phyloP scores from a whole-genome alignment of 441 rosid genomes.

The Erysimum pusillum region DNA sequence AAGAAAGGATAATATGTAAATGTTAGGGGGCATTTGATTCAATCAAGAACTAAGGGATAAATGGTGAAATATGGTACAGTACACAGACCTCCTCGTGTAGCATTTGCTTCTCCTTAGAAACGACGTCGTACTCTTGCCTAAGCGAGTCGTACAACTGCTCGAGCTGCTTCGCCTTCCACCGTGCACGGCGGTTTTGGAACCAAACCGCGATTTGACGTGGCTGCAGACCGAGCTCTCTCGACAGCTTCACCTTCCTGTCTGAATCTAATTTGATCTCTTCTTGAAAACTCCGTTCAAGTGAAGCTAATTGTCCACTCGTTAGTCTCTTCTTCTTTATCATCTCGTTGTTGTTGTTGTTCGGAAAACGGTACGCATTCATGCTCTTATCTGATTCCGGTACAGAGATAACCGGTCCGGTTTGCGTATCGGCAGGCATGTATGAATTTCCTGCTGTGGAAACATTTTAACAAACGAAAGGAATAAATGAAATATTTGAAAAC shows the following conservation, averaged over 20 bases:
- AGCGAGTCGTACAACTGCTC: constrained; percentile 82
- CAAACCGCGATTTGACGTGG: constrained; percentile 96
- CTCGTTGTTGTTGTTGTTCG: constrained; percentile 47
- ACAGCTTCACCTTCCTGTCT: constrained; percentile 83
- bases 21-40: not conserved
- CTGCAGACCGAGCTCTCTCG: constrained; percentile 86
- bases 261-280: constrained; percentile 94
- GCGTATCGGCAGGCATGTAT: constrained; percentile 25
- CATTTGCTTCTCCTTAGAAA: constrained; percentile 77
- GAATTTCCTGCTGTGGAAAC: constrained; percentile 23
- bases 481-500: not conserved
- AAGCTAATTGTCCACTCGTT: constrained; percentile 77
- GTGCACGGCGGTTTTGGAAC: constrained; percentile 95
- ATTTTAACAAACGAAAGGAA: not conserved
- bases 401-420: constrained; percentile 42
- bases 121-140: constrained; percentile 69
- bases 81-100: constrained; percentile 92
- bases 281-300: constrained; percentile 83
- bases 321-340: constrained; percentile 78
- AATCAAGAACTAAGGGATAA: not conserved
- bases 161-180: constrained; percentile 94
- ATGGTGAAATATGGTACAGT: not conserved
- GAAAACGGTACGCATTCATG: constrained; percentile 30
- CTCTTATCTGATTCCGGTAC: constrained; percentile 44
- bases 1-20: not conserved